Evolutionary conservation across 768 basidiomycete species (phyloP), one percentile per base, ranked within the genome.

Genomic region (Tephrocybe rancida): DNA sequence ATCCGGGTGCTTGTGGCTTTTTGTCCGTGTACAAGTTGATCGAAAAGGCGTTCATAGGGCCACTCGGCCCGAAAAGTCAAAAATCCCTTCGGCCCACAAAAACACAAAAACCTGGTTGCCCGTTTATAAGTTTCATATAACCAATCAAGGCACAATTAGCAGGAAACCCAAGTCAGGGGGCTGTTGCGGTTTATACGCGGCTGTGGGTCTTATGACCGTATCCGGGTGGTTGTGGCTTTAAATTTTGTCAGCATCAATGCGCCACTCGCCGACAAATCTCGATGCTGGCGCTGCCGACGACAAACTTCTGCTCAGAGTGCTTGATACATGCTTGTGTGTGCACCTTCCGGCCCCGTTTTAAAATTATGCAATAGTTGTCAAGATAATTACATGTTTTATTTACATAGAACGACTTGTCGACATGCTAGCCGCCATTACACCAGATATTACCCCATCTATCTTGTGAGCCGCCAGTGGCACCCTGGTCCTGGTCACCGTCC

Each of bases 371-470:
- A n/a, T n/a, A n/a, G n/a, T n/a, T n/a, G n/a, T n/a, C n/a, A n/a
- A n/a, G n/a, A n/a, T n/a, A n/a, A 24, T 42, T 42, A 4, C 11
- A 42, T 42, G n/a, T n/a, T n/a, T n/a, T n/a, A n/a, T n/a, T n/a
- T n/a, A n/a, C n/a, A n/a, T n/a, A n/a, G n/a, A n/a, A n/a, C n/a
- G n/a, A n/a, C n/a, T n/a, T n/a, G n/a, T n/a, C 18, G 3, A 5
- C 11, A 42, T 41, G 38, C 11, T 42, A 55, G 43, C 43, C 44
- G 18, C 67, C 61, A 59, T 83, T 86, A 68, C 90, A 93, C 86
- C 87, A 92, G 24, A 90, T 80, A 60, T 89, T 88, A 24, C 90
- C 90, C 74, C 75, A 92, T 48, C 62, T 66, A 67, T 92, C 90
- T 64, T 86, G 82, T 22, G 81, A 73, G 5, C 50, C 65, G 0